A percentile compares a stretch with the other conserved stretches of the same genome.
phyloP scores from a whole-genome alignment of 768 basidiomycete species.

The Porphyrellus cyaneotinctus region DNA sequence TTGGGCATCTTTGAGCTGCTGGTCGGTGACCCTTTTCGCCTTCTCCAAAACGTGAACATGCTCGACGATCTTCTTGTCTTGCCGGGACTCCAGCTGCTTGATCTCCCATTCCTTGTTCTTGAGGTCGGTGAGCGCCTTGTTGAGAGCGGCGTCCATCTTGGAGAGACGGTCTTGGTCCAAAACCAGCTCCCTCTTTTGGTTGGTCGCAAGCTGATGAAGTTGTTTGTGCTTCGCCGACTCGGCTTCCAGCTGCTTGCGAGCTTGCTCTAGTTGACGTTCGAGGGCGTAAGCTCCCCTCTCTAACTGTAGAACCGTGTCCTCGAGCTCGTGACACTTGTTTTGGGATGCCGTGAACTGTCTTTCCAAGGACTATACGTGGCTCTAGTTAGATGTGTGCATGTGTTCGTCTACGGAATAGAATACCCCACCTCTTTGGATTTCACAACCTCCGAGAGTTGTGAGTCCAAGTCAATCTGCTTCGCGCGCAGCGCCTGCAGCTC shows the following conservation, averaged over 20 bases:
- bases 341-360: conserved; percentile 71
- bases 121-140: conserved; percentile 75
- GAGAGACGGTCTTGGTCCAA: conserved; percentile 63
- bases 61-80: conserved; percentile 98
- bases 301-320: conserved; percentile 80
- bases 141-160: conserved; percentile 76
- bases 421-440: conserved; percentile 70
- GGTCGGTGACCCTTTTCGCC: conserved; percentile 91
- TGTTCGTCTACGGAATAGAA: background rate
- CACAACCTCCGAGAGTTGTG: conserved; percentile 54
- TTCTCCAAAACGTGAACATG: conserved; percentile 96
- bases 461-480: conserved; percentile 64
- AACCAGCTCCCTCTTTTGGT: conserved; percentile 65
- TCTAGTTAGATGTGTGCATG: background rate
- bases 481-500: conserved; percentile 68
- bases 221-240: conserved; percentile 72
- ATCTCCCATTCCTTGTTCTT: conserved; percentile 82
- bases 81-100: conserved; percentile 77
- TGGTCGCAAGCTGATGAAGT: conserved; percentile 60
- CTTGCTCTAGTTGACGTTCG: conserved; percentile 65
- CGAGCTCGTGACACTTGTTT: conserved; percentile 77
- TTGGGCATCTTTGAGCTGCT: conserved; percentile 80
- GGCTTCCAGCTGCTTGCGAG: conserved; percentile 66
- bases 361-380: conserved; percentile 58
- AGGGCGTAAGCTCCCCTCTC: conserved; percentile 78